Evolutionary conservation across 169 alveolate genomes (phyloP).

Genomic region (Plasmodium malariae): DNA sequence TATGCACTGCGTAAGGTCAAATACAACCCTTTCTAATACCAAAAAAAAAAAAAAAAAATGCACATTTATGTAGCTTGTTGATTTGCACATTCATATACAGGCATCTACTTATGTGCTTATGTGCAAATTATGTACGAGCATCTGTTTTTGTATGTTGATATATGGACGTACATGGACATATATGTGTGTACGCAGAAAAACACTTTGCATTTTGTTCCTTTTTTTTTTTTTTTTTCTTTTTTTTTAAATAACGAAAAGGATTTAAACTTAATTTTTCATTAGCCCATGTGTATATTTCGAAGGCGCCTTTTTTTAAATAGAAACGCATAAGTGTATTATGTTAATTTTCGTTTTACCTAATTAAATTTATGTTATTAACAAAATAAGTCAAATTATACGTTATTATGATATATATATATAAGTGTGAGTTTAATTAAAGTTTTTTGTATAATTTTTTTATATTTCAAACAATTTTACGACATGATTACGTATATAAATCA

Average conservation of each 20-base stretch:
- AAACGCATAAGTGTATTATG: no score
- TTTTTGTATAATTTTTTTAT: background rate
- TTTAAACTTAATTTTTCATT: background rate
- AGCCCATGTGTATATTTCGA: background rate
- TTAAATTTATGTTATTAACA: background rate
- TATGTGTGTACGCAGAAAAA: background rate
- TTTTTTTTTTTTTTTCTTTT: slow-evolving; percentile 14
- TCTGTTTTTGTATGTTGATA: slow-evolving; percentile 17
- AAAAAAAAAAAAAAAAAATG: slow-evolving; percentile 77
- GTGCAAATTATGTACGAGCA: background rate
- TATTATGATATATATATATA: no score
- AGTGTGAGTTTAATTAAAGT: background rate
- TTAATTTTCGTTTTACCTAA: background rate
- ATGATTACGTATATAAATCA: slow-evolving; percentile 2
- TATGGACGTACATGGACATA: background rate
- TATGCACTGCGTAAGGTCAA: slow-evolving; percentile 17
- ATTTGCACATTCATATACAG: background rate
- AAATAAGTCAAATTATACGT: background rate
- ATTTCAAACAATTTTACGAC: background rate
- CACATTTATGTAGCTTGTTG: slow-evolving; percentile 32
- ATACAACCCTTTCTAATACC: slow-evolving; percentile 8
- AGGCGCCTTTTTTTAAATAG: no score
- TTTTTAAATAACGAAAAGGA: background rate
- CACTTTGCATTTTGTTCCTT: no score
- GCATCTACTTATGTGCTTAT: background rate